Evolutionary conservation across 2,329 filamentous ascomycete species (phyloP), one percentile per base, ranked within the genome.

Genomic region (Stachybotrys elegans): DNA sequence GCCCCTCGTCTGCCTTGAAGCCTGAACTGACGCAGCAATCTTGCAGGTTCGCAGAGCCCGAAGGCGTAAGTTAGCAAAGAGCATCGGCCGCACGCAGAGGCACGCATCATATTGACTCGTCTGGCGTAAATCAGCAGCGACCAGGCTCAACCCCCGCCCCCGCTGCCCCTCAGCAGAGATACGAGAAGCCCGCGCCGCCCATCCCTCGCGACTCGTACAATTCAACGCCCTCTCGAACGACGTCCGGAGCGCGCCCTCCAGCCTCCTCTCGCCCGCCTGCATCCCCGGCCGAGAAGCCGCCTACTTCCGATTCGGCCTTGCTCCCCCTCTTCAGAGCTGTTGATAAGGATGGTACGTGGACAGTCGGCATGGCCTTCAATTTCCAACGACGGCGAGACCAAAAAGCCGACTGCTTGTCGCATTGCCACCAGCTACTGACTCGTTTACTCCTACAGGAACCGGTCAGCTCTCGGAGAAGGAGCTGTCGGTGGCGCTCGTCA

Each of bases 251-350:
- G 43, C 68, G 69, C 20, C 69, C 68, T 23, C 68, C 82, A 53
- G 57, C 79, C 52, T 58, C 70, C 60, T 78, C 79, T 57, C 76
- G 82, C 54, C 79, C 84, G 54, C 79, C 88, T 55, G 78, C 81
- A 52, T 81, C 83, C 53, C 77, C 88, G 49, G 68, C 77, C 51
- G 64, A 71, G 53, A 57, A 74, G 22, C 56, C 73, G 14, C 64
- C 60, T 23, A 69, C 70, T 39, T 77, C 82, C 42, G 85, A 91
- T 58, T 76, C 84, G n/a, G 83, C 81, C 1, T 75, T 98, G 16
- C 81, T 89, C 62, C 87, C 87, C 4, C 73, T 97, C 21, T 98
- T 97, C 70, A 79, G 87, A 48, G 89, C 90, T 1, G 92, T 96
- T 13, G 94, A 98, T 68, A 91, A 88, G 60, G 78, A 88, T 66